Conservation (phyloP, 768 basidiomycete species). For the Candolleomyces eurysporus region DNA sequence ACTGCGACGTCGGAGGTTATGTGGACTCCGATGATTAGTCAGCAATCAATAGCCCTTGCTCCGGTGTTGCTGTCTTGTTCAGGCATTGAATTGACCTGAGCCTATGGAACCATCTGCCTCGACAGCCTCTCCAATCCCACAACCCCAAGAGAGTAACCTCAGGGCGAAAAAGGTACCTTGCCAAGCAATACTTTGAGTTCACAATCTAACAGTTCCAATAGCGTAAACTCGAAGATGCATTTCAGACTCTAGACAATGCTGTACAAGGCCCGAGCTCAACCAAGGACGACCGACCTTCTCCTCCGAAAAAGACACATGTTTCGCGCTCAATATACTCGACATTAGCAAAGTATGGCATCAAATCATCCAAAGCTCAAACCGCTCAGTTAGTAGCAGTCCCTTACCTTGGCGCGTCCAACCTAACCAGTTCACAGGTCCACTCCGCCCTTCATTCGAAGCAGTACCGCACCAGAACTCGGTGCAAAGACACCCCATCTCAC, state of each 20-base stretch:
- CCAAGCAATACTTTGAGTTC: neutral
- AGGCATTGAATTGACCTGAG: neutral
- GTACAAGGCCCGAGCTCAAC: constrained; percentile 37
- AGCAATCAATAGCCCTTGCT: neutral
- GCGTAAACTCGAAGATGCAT: constrained; percentile 83
- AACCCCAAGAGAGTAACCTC: neutral
- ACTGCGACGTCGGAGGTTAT: too few relatives aligned
- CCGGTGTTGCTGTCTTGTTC: too few relatives aligned
- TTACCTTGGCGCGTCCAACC: neutral
- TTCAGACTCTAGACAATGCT: constrained; percentile 67
- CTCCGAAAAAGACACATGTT: constrained; percentile 53
- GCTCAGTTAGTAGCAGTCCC: constrained; percentile 1
- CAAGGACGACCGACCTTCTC: constrained; percentile 32
- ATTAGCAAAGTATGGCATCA: constrained; percentile 74
- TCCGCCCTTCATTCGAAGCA: constrained; percentile 7
- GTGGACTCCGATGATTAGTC: neutral
- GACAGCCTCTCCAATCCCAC: neutral
- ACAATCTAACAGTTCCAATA: constrained; percentile 21
- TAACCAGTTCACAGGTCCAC: neutral
- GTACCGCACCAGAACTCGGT: constrained; percentile 13
- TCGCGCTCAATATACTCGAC: constrained; percentile 71
- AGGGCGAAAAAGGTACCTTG: constrained; percentile 5
- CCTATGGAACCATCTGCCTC: neutral
- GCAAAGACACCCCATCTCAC: constrained; percentile 62
- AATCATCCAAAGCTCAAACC: constrained; percentile 37